Percentiles rank a stretch among this genome's conserved stretches.
Conservation (phyloP, 345 rosid species). For the Hevea brasiliensis region DNA sequence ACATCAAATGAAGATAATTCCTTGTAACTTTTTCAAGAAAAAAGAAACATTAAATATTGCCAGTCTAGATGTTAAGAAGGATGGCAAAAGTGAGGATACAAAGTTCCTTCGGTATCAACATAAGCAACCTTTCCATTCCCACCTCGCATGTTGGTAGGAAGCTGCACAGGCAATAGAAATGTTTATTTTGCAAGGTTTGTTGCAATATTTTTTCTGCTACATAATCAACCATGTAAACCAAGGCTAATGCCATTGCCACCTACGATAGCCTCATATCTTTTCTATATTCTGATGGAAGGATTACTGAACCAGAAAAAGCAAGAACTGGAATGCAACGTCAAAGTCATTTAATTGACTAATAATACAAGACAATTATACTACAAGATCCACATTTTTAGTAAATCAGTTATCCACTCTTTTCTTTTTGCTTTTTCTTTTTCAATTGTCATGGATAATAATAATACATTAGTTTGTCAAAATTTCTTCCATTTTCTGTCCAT, state of each 20-base stretch:
- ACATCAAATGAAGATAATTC: background rate
- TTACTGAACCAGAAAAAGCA: background rate
- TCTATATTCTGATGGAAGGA: background rate
- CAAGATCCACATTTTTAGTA: background rate
- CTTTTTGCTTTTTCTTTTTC: too few species aligned
- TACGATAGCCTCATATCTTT: background rate
- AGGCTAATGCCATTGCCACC: background rate
- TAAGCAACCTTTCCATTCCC: constrained; percentile 96
- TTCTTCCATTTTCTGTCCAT: background rate
- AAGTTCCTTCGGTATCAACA: constrained; percentile 86
- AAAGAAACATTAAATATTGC: constrained; percentile 2
- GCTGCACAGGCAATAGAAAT: constrained; percentile 42
- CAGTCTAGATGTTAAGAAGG: background rate
- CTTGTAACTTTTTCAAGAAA: background rate
- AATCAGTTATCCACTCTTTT: background rate
- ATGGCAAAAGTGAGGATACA: constrained; percentile 52
- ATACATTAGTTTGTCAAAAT: background rate
- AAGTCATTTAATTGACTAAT: background rate
- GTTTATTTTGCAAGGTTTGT: background rate
- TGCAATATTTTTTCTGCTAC: background rate
- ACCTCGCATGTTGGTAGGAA: constrained; percentile 78
- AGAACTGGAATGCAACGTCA: background rate
- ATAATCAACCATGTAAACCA: background rate
- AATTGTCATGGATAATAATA: background rate
- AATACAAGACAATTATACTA: background rate